Conservation (phyloP, 805 yeast species). For the Hanseniaspora lachancei region DNA sequence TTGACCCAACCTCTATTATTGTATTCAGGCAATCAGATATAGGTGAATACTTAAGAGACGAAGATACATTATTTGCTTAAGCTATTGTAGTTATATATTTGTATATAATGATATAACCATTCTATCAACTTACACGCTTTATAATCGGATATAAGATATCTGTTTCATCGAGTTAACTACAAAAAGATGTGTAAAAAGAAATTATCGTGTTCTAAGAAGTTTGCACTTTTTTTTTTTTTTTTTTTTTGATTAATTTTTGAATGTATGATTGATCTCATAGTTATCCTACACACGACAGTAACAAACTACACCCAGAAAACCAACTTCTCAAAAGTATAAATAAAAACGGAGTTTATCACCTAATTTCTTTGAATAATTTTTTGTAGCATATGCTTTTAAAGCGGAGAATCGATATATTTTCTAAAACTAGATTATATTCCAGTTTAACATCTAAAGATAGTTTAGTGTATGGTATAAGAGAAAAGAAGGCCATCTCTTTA, state of each 20-base stretch:
- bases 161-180: background rate
- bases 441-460: background rate
- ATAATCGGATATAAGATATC: no score
- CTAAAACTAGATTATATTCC: background rate
- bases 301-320: no score
- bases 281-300: no score
- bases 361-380: no score
- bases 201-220: no score
- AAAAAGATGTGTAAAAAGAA: background rate
- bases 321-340: no score
- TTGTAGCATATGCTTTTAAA: background rate
- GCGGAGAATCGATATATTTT: background rate
- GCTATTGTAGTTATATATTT: background rate
- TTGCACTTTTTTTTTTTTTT: no score
- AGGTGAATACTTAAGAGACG: constrained; percentile 95
- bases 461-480: background rate
- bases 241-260: no score
- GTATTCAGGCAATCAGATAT: constrained; percentile 96
- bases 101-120: background rate
- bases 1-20: constrained; percentile 88
- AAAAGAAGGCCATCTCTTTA: background rate
- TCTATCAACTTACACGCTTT: background rate
- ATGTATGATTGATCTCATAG: no score
- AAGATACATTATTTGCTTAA: constrained; percentile 83
- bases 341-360: no score